A percentile compares a stretch with the other conserved stretches of the same genome.
Conservation (phyloP, 2,329 filamentous ascomycete species). For the Trichophyton simii region DNA sequence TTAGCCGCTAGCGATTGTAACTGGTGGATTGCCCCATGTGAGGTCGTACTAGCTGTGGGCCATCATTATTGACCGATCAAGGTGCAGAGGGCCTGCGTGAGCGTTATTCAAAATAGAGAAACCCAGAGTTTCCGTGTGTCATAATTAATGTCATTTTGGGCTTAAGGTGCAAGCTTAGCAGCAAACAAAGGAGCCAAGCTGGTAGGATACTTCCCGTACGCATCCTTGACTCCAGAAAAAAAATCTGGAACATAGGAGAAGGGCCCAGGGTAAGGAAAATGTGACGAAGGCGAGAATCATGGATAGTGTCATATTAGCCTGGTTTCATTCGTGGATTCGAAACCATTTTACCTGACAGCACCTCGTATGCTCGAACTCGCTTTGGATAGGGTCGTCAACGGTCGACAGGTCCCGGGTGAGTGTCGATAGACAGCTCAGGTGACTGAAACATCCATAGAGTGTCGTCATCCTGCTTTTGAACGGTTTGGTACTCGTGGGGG, state of each 20-base stretch:
- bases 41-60: neutral
- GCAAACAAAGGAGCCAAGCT: neutral
- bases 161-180: neutral
- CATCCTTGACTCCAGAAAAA: neutral
- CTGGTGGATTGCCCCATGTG: slow-evolving; percentile 1
- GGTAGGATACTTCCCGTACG: neutral
- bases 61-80: slow-evolving; percentile 4
- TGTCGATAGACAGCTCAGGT: neutral
- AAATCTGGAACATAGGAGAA: neutral
- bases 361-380: neutral
- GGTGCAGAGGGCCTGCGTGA: slow-evolving; percentile 1
- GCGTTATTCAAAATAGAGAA: neutral
- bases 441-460: neutral
- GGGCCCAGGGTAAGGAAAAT: neutral
- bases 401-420: neutral
- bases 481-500: neutral
- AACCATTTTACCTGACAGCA: neutral
- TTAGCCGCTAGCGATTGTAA: slow-evolving; percentile 3
- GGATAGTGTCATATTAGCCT: neutral
- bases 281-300: neutral
- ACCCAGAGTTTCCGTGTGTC: slow-evolving; percentile 1
- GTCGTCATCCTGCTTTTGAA: neutral
- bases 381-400: neutral
- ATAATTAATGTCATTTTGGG: neutral
- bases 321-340: slow-evolving; percentile 1